Evolutionary conservation across 441 rosid species (phyloP), one percentile per base, ranked within the genome.

Genomic region (Aquilaria agallochum): DNA sequence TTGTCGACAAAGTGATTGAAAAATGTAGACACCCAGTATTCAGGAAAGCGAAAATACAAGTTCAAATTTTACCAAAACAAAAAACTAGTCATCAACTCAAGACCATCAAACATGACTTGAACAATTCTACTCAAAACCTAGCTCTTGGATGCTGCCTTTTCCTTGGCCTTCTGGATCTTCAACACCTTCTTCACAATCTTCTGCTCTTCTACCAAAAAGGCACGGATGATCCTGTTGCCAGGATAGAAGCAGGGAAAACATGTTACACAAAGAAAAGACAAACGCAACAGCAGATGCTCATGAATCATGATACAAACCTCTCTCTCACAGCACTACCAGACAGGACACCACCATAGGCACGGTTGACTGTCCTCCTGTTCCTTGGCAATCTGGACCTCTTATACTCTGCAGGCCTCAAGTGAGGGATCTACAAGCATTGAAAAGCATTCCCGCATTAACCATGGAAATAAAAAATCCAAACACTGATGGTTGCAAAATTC

Each of bases 111-210:
- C 68, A 53, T 45, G 52, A 60, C 63, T 62, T 63, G 45, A 63
- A 58, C 44, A 70, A 72, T 63, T 33, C 56, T 11, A 50, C 15
- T 9, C 31, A 71, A 74, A 59, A 53, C 58, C 62, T 65, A 65
- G 66, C 70, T 60, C 45, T 45, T 52, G 59, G 68, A 40, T 49
- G 55, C 68, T n/a, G 34, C 80, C 77, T 80, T 84, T 64, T 81
- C 90, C 70, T 84, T 84, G 14, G 85, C 57, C 79, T 81, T 84
- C 47, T 84, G 90, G 59, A 84, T 79, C 83, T 84, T 84, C 76
- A 84, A 70, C 20, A 84, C 87, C 77, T 84, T 84, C 63, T 84
- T 83, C 71, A 83, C 88, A 59, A 83, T 80, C 83, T 83, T 83
- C 58, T 83, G 88, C 70, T 83, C 85, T 72, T 84, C 87, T 54